Conservation (phyloP, 176 grass and related monocot genomes). For the Zoysia pacifica region DNA sequence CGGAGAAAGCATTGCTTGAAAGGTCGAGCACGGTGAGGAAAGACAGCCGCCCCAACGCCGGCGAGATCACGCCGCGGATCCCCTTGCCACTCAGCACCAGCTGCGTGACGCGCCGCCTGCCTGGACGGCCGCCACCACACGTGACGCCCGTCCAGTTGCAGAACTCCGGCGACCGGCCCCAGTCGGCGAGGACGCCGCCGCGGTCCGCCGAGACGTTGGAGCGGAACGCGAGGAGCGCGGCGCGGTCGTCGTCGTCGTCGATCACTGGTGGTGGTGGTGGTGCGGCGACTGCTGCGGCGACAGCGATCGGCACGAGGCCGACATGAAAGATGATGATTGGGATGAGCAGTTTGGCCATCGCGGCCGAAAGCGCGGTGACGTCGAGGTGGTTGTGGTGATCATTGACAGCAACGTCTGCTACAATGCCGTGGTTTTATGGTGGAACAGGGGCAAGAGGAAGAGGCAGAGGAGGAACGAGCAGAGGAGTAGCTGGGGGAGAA, state of each 20-base stretch:
- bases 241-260: slow-evolving; percentile 37
- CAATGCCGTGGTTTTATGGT: slow-evolving; percentile 62
- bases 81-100: slow-evolving; percentile 45
- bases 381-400: slow-evolving; percentile 28
- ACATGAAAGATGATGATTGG: slow-evolving; percentile 44
- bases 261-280: slow-evolving; percentile 2
- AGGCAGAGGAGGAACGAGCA: not conserved
- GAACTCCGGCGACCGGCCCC: slow-evolving; percentile 49
- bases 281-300: slow-evolving; percentile 5
- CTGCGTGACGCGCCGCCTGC: slow-evolving; percentile 39
- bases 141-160: slow-evolving; percentile 77
- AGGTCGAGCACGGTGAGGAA: slow-evolving; percentile 62
- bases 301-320: slow-evolving; percentile 34
- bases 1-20: slow-evolving; percentile 53
- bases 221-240: slow-evolving; percentile 50
- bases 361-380: slow-evolving; percentile 10
- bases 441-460: not conserved
- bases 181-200: slow-evolving; percentile 39
- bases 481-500: slow-evolving; percentile 25
- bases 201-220: slow-evolving; percentile 49
- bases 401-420: slow-evolving; percentile 62
- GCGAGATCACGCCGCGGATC: slow-evolving; percentile 53
- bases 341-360: slow-evolving; percentile 39
- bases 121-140: slow-evolving; percentile 25
- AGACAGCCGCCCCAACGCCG: slow-evolving; percentile 43